These are phyloP conservation scores for Cystofilobasidium macerans DNA, from an alignment of 768 basidiomycete genomes.

Conservation along the genomic window DNA sequence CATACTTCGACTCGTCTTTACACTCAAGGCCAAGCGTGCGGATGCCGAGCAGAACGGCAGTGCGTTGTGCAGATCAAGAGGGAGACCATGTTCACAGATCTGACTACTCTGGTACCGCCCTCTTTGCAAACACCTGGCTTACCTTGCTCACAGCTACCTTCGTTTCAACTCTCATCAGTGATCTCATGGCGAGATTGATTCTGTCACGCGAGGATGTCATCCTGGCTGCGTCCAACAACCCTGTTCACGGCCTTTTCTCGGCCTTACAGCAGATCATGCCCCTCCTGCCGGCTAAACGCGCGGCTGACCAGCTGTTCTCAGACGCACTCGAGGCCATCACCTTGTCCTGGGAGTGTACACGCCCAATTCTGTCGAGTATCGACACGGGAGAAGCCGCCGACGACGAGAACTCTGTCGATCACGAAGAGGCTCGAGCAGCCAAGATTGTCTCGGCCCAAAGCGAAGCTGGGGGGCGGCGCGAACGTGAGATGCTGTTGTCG, in stretches of 20 bases:
- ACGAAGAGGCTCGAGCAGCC: background rate
- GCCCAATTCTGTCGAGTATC: conserved; percentile 15
- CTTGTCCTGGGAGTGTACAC: conserved; percentile 15
- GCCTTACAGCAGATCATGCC: conserved; percentile 21
- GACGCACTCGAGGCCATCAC: background rate
- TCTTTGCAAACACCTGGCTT: too few relatives aligned
- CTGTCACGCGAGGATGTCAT: conserved; percentile 12
- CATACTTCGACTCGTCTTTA: conserved; percentile 9
- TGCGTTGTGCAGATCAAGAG: background rate
- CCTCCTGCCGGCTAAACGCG: background rate
- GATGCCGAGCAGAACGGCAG: background rate
- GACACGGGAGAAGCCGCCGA: background rate
- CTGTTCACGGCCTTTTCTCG: conserved; percentile 20
- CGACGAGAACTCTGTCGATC: conserved; percentile 13
- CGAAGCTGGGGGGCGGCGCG: background rate
- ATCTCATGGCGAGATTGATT: conserved; percentile 3
- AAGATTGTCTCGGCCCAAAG: background rate
- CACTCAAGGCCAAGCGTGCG: background rate
- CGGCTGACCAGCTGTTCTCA: background rate
- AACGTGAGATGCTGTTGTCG: conserved; percentile 8
- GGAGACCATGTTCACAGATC: too few relatives aligned
- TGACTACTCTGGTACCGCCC: too few relatives aligned
- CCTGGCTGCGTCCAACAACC: conserved; percentile 1
- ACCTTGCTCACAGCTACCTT: background rate
- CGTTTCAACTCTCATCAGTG: background rate